Evolutionary conservation across 2,329 filamentous ascomycete species (phyloP), one percentile per base, ranked within the genome.

Genomic region (Penicillium crustosum): DNA sequence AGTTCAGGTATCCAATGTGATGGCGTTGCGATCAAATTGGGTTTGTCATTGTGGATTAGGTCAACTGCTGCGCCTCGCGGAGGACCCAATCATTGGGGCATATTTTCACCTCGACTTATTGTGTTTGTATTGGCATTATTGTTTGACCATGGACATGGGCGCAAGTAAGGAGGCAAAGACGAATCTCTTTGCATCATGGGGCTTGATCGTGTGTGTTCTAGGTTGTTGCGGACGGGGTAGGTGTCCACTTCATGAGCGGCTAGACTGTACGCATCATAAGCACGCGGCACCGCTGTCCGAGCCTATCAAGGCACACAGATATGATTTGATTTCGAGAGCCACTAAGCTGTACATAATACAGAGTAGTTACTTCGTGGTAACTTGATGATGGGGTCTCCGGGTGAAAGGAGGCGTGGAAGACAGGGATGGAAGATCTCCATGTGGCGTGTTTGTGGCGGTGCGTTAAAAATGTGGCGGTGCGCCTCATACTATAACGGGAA

Each of bases 401-500:
- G 25, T 29, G 25, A 29, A 44, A 44, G 42, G 23, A 47, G 23
- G 42, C 42, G 17, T 44, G 13, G 13, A 21, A 27, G n/a, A 47
- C 43, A 44, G 7, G 49, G 23, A 7, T 17, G 12, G 19, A 7
- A 21, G 53, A 52, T 56, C 47, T 25, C 31, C 29, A 17, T 43
- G 53, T 56, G 53, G 53, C 39, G 53, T n/a, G 25, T 9, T 6
- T 43, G 53, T 50, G 53, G 53, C 53, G 54, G 48, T 56, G 49
- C 33, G 9, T 9, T 13, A 6, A n/a, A 13, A 13, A 39, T 52
- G 54, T 56, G 54, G 44, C 50, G 31, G n/a, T 53, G 21, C 33
- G 27, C 2, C 10, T 45, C 13, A 21, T 15, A 12, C n/a, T 17
- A 23, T 27, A 17, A 6, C 47, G 8, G 19, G 23, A 38, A 17